These are phyloP conservation scores for Aspergillus homomorphus DNA, from an alignment of 495 filamentous ascomycete species.

Conservation along the genomic window DNA sequence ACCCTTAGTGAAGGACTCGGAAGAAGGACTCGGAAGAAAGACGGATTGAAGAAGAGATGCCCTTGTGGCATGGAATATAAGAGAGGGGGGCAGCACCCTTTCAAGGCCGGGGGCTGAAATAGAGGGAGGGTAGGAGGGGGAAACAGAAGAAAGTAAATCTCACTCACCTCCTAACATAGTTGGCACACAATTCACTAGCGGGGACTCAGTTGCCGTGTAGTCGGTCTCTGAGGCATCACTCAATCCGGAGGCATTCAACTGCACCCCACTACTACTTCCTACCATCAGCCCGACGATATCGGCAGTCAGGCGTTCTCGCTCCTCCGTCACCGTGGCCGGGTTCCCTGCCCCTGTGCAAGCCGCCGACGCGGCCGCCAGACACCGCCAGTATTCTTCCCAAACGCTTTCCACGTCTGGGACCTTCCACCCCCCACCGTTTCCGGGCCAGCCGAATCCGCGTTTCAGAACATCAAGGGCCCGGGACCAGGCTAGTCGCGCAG, in stretches of 20 bases:
- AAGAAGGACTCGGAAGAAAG: background rate
- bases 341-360: background rate
- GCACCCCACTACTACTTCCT: constrained; percentile 2
- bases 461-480: constrained; percentile 47
- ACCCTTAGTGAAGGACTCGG: background rate
- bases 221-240: constrained; percentile 12
- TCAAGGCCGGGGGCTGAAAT: too few relatives aligned
- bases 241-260: background rate
- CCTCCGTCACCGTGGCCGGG: background rate
- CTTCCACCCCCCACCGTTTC: constrained; percentile 27
- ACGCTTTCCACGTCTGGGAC: constrained; percentile 57
- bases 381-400: constrained; percentile 54
- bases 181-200: constrained; percentile 29
- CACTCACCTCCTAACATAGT: constrained; percentile 44
- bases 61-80: background rate
- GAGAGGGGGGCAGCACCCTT: too few relatives aligned
- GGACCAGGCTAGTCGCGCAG: constrained; percentile 53
- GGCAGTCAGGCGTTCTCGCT: background rate
- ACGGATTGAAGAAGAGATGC: background rate
- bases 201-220: constrained; percentile 7
- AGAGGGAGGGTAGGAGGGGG: background rate
- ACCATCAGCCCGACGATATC: constrained; percentile 4
- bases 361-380: background rate
- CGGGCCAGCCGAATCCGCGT: constrained; percentile 52
- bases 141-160: background rate